Conservation (phyloP, 495 filamentous ascomycete genomes). For the Penicillium macrosclerotiorum region DNA sequence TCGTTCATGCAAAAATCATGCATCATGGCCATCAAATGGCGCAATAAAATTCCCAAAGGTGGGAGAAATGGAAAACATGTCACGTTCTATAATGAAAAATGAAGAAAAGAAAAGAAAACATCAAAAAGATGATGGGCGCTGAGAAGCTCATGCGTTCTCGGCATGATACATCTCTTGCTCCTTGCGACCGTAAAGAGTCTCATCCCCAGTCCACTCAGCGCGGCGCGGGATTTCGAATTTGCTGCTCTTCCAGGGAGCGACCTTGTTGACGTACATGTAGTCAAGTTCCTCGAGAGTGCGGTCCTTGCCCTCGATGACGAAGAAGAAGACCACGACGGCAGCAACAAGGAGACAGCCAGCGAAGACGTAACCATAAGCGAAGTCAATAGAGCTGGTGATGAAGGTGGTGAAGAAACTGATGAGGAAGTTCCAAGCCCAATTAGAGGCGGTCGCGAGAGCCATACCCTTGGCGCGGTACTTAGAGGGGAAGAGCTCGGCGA, state of each 20-base stretch:
- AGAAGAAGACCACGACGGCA: conserved; percentile 64
- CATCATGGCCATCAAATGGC: conserved; percentile 4
- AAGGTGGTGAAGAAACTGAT: conserved; percentile 76
- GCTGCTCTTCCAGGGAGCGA: conserved; percentile 60
- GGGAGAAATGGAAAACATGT: not conserved
- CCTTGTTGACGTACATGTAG: conserved; percentile 70
- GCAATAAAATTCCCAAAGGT: no score
- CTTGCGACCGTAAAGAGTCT: conserved; percentile 18
- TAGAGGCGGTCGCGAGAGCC: conserved; percentile 71
- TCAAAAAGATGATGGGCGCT: not conserved
- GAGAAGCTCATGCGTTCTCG: conserved; percentile 27
- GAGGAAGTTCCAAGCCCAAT: conserved; percentile 88
- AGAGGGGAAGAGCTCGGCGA: conserved; percentile 76
- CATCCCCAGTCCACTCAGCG: conserved; percentile 13
- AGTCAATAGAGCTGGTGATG: conserved; percentile 64
- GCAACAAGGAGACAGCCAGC: conserved; percentile 63
- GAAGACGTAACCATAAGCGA: conserved; percentile 75
- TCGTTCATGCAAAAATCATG: conserved; percentile 7
- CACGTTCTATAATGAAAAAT: conserved; percentile 3
- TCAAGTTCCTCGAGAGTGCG: conserved; percentile 73
- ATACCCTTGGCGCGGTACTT: conserved; percentile 70
- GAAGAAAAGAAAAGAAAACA: conserved; percentile 2
- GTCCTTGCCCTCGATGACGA: conserved; percentile 63
- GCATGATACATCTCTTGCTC: conserved; percentile 25
- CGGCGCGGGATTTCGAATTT: conserved; percentile 37